Evolutionary conservation across 2,329 filamentous ascomycete genomes (phyloP).

Genomic region (Sporothrix dimorphospora): DNA sequence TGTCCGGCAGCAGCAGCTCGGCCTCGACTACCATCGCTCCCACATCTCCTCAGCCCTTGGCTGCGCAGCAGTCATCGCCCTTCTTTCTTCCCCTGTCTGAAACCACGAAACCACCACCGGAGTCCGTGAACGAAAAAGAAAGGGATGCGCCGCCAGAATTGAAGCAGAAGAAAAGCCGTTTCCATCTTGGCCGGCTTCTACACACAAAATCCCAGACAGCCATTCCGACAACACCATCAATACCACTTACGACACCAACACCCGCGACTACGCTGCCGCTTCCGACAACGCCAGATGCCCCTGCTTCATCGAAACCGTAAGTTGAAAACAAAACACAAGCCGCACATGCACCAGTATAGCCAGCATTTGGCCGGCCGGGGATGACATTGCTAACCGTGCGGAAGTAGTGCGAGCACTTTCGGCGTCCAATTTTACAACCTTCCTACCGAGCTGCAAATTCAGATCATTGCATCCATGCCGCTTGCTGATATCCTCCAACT

Average conservation of each 20-base stretch:
- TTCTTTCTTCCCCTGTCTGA: constrained; percentile 57
- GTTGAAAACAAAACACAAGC: not conserved
- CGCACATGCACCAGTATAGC: too few species aligned
- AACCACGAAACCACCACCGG: constrained; percentile 41
- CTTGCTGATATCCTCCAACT: constrained; percentile 64
- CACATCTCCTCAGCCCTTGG: constrained; percentile 35
- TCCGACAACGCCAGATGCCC: not conserved
- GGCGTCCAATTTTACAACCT: constrained; percentile 61
- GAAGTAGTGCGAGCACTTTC: constrained; percentile 47
- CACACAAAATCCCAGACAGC: constrained; percentile 30
- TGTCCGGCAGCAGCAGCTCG: not conserved
- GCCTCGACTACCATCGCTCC: constrained; percentile 35
- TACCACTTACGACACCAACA: not conserved
- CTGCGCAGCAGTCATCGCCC: constrained; percentile 41
- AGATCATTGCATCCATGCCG: constrained; percentile 63
- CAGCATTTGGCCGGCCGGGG: not conserved
- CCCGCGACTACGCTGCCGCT: not conserved
- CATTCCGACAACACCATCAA: not conserved
- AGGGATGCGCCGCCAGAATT: constrained; percentile 37
- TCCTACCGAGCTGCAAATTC: constrained; percentile 65
- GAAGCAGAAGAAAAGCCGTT: constrained; percentile 47
- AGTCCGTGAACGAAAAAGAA: constrained; percentile 37
- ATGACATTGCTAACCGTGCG: not conserved
- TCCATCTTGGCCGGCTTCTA: constrained; percentile 31
- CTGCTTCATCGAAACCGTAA: not conserved